These are phyloP conservation scores for Trichoderma reesei DNA, from an alignment of 495 filamentous ascomycete genomes.

Conservation along the genomic window DNA sequence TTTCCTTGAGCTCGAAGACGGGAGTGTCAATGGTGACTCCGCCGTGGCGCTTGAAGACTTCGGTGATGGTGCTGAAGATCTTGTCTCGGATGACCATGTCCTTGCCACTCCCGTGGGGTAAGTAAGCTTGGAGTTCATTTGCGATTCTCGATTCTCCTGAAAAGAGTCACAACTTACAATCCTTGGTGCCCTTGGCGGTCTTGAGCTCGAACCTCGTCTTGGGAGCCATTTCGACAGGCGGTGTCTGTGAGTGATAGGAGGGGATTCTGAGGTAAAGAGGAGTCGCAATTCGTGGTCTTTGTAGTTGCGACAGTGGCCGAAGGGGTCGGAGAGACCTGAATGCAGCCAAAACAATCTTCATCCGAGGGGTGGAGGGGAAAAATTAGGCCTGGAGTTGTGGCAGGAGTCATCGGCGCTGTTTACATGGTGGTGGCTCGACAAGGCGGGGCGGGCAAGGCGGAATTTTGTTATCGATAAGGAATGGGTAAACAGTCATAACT, in stretches of 20 bases:
- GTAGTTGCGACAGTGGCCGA: conserved; percentile 3
- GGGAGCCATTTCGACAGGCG: conserved; percentile 24
- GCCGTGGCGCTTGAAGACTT: conserved; percentile 82
- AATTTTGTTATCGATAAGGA: background rate
- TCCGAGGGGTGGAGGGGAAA: conserved; percentile 11
- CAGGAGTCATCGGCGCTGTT: conserved; percentile 6
- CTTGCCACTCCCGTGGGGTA: conserved; percentile 48
- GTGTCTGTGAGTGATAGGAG: background rate
- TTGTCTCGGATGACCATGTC: conserved; percentile 73
- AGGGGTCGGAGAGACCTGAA: conserved; percentile 8
- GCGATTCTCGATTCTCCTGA: background rate
- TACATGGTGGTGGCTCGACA: background rate
- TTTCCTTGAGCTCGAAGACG: conserved; percentile 68
- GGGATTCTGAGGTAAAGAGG: background rate
- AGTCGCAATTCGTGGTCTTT: background rate
- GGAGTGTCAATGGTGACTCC: conserved; percentile 80
- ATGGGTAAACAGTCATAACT: too few relatives aligned
- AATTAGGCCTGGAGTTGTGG: conserved; percentile 6
- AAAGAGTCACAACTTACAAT: conserved; percentile 25
- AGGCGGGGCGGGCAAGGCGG: background rate
- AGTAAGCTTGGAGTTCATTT: conserved; percentile 15
- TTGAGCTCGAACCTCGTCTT: conserved; percentile 41
- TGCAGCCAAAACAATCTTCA: conserved; percentile 9
- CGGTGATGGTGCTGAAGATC: conserved; percentile 72
- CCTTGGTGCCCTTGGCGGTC: conserved; percentile 38